Conservation (phyloP, 352 stramenopile genomes). For the Globisporangium spiculum region DNA sequence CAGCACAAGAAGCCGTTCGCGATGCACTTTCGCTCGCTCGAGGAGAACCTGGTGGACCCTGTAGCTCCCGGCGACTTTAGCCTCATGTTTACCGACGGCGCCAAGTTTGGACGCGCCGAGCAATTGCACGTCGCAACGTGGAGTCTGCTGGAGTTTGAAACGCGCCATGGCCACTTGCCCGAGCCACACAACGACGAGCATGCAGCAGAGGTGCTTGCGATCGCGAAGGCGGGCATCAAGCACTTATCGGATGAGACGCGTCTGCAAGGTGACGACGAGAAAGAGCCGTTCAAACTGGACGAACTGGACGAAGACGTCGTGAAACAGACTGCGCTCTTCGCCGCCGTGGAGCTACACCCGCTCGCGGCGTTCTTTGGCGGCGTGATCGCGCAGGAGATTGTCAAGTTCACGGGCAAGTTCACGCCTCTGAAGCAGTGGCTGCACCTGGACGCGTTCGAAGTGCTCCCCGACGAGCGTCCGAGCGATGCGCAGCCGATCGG, state of each 20-base stretch:
- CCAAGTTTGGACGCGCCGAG: conserved; percentile 84
- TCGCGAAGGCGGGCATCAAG: conserved; percentile 62
- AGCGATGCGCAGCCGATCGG: conserved; percentile 50
- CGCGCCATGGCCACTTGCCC: conserved; percentile 59
- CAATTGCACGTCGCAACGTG: conserved; percentile 77
- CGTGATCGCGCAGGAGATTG: conserved; percentile 82
- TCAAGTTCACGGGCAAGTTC: conserved; percentile 89
- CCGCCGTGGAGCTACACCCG: conserved; percentile 72
- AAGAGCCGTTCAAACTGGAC: conserved; percentile 60
- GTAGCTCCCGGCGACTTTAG: conserved; percentile 70
- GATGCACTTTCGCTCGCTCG: conserved; percentile 71
- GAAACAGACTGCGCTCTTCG: conserved; percentile 53
- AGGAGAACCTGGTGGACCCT: conserved; percentile 64
- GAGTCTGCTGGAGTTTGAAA: conserved; percentile 80
- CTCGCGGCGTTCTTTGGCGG: conserved; percentile 81
- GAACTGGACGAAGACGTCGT: conserved; percentile 71
- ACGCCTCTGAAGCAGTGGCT: conserved; percentile 84
- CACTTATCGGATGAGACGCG: conserved; percentile 64
- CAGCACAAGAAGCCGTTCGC: conserved; percentile 83
- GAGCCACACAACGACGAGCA: conserved; percentile 62
- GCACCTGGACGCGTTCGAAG: conserved; percentile 81
- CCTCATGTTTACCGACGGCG: conserved; percentile 84
- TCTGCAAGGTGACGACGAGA: conserved; percentile 21
- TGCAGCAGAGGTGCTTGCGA: conserved; percentile 61
- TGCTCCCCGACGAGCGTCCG: conserved; percentile 61